Conservation (phyloP, 1,284 basidiomycete species). For the Fomes fomentarius region DNA sequence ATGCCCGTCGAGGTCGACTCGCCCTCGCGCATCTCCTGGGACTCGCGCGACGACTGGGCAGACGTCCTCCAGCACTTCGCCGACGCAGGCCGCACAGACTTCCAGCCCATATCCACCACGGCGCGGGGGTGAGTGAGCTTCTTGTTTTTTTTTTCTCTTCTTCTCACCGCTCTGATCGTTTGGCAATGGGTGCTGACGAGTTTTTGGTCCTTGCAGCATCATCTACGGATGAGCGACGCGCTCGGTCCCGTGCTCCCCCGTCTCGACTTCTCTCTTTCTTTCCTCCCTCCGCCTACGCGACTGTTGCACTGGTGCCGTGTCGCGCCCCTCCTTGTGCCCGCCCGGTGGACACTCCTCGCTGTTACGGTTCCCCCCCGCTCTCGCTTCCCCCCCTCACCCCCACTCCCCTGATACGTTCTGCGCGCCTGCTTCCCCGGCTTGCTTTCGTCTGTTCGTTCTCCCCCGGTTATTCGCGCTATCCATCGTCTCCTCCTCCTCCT, state of each 20-base stretch:
- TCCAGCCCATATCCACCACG: slow-evolving; percentile 78
- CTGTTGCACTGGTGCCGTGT: slow-evolving; percentile 10
- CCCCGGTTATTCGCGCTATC: slow-evolving; percentile 14
- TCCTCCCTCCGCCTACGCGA: slow-evolving; percentile 5
- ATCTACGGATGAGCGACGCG: slow-evolving; percentile 45
- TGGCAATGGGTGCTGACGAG: slow-evolving; percentile 6
- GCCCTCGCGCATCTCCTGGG: slow-evolving; percentile 74
- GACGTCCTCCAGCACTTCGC: slow-evolving; percentile 70
- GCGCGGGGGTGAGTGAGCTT: slow-evolving; percentile 69
- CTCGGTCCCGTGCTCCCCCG: neutral
- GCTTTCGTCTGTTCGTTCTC: slow-evolving; percentile 15
- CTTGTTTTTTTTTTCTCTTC: neutral
- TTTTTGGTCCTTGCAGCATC: slow-evolving; percentile 31
- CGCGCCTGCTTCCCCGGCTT: slow-evolving; percentile 6
- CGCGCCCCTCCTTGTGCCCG: slow-evolving; percentile 3
- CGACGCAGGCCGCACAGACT: slow-evolving; percentile 72
- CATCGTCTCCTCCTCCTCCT: slow-evolving; percentile 2
- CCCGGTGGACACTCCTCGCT: slow-evolving; percentile 6
- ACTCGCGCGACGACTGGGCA: slow-evolving; percentile 70
- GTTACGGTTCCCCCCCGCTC: neutral
- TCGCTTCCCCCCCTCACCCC: neutral
- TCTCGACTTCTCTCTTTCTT: slow-evolving; percentile 20
- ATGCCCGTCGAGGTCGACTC: slow-evolving; percentile 84
- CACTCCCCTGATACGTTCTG: slow-evolving; percentile 4
- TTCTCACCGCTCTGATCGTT: neutral